Evolutionary conservation across 2,329 filamentous ascomycete genomes (phyloP).

Genomic region (Volutella citrinella): DNA sequence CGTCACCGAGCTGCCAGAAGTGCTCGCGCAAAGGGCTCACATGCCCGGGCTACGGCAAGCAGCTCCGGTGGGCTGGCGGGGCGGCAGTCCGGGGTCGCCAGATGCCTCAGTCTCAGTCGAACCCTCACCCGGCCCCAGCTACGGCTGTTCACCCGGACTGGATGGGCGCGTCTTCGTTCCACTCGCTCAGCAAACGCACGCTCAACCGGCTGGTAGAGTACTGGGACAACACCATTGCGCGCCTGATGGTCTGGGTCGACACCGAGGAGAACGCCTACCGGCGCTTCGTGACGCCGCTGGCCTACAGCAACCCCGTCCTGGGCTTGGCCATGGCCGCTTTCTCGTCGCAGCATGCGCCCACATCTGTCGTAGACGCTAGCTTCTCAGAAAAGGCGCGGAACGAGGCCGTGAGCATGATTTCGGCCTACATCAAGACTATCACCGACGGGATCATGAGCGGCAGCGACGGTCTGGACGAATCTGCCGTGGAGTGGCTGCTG

Average conservation of each 20-base stretch:
- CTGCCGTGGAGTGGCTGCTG: conserved; percentile 21
- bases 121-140: background rate
- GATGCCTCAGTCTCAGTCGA: conserved; percentile 4
- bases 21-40: conserved; percentile 26
- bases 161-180: conserved; percentile 16
- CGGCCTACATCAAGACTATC: conserved; percentile 14
- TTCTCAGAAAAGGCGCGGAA: conserved; percentile 27
- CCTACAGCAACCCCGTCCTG: conserved; percentile 23
- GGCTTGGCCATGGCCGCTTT: conserved; percentile 27
- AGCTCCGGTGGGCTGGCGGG: conserved; percentile 27
- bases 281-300: conserved; percentile 23
- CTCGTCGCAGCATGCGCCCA: conserved; percentile 26
- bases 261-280: conserved; percentile 28
- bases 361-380: conserved; percentile 16
- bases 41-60: conserved; percentile 25
- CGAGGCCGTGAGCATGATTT: conserved; percentile 24
- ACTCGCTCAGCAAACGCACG: conserved; percentile 10
- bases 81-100: conserved; percentile 25
- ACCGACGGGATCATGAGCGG: background rate
- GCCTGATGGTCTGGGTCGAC: conserved; percentile 31
- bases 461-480: background rate
- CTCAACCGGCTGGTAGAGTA: conserved; percentile 22
- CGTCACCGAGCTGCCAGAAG: conserved; percentile 23
- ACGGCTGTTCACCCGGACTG: conserved; percentile 4
- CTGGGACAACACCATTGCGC: conserved; percentile 27